These are phyloP conservation scores for Purpureocillium takamizusanense DNA, from an alignment of 2,329 filamentous ascomycete genomes.

Conservation along the genomic window DNA sequence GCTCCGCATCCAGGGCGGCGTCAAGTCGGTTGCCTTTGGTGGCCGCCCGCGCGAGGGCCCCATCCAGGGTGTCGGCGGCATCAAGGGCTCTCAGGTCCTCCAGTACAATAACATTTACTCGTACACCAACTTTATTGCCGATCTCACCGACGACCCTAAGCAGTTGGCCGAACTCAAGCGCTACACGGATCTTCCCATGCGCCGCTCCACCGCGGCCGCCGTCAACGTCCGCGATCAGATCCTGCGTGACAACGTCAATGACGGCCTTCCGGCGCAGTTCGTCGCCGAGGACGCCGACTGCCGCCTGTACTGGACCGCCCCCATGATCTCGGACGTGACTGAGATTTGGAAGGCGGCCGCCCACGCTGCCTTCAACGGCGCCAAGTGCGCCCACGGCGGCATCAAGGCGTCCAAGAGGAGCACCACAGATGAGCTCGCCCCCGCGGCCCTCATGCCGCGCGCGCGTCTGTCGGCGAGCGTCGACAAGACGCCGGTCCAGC, in stretches of 20 bases:
- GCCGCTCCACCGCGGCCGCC: slow-evolving; percentile 20
- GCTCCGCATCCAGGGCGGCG: slow-evolving; percentile 39
- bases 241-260: slow-evolving; percentile 22
- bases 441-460: slow-evolving; percentile 1
- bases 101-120: slow-evolving; percentile 18
- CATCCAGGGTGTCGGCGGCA: slow-evolving; percentile 45
- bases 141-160: slow-evolving; percentile 15
- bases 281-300: slow-evolving; percentile 38
- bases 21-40: slow-evolving; percentile 43
- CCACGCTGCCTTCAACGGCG: slow-evolving; percentile 28
- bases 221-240: slow-evolving; percentile 32
- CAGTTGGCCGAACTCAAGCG: slow-evolving; percentile 18
- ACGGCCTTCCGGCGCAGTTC: slow-evolving; percentile 37
- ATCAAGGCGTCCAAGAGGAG: slow-evolving; percentile 10
- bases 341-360: slow-evolving; percentile 38
- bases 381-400: slow-evolving; percentile 27
- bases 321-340: slow-evolving; percentile 36
- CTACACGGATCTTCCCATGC: slow-evolving; percentile 21
- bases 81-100: slow-evolving; percentile 38
- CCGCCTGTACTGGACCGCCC: slow-evolving; percentile 39
- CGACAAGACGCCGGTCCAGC: slow-evolving; percentile 1
- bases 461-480: slow-evolving; percentile 1
- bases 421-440: slow-evolving; percentile 1
- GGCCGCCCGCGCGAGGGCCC: slow-evolving; percentile 35
- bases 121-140: slow-evolving; percentile 11